Percentiles rank a stretch among this genome's conserved stretches.
Evolutionary conservation across 805 yeast genomes (phyloP).

Genomic region (Yamadazyma laniorum): DNA sequence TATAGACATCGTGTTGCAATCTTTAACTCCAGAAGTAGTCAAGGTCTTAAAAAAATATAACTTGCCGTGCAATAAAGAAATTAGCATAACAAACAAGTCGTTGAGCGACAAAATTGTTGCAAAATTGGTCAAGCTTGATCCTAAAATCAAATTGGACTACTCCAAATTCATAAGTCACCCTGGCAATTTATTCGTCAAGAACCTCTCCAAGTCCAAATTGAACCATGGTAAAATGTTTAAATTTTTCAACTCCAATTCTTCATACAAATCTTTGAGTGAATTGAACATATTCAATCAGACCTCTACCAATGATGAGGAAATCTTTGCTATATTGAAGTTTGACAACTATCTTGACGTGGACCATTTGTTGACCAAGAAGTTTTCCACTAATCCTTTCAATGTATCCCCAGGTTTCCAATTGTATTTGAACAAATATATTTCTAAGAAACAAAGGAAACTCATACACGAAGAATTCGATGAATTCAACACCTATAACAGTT

Average conservation of each 20-base stretch:
- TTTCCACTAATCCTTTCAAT: constrained; percentile 21
- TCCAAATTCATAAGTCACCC: constrained; percentile 47
- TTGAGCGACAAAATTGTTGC: constrained; percentile 14
- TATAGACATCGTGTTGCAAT: constrained; percentile 1
- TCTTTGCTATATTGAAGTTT: constrained; percentile 32
- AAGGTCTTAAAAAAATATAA: constrained; percentile 1
- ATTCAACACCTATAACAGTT: constrained; percentile 21
- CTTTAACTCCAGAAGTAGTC: background rate
- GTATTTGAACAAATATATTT: constrained; percentile 63
- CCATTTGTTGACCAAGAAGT: constrained; percentile 19
- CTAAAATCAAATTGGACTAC: constrained; percentile 22
- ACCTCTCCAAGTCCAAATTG: constrained; percentile 33
- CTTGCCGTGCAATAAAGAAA: background rate
- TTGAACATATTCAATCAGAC: constrained; percentile 21
- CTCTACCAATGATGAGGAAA: constrained; percentile 13
- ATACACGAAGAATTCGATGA: constrained; percentile 12
- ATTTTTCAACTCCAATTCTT: constrained; percentile 19
- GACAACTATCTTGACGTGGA: constrained; percentile 34
- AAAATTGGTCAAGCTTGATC: constrained; percentile 10
- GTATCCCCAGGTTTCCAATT: constrained; percentile 21
- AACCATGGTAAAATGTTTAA: constrained; percentile 32
- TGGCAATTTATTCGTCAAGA: constrained; percentile 56
- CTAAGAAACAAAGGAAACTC: constrained; percentile 56
- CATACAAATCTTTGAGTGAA: constrained; percentile 19
- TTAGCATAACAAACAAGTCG: constrained; percentile 4